Evolutionary conservation across 2,329 filamentous ascomycete species (phyloP).

Genomic region (Pyrenochaeta sp.): DNA sequence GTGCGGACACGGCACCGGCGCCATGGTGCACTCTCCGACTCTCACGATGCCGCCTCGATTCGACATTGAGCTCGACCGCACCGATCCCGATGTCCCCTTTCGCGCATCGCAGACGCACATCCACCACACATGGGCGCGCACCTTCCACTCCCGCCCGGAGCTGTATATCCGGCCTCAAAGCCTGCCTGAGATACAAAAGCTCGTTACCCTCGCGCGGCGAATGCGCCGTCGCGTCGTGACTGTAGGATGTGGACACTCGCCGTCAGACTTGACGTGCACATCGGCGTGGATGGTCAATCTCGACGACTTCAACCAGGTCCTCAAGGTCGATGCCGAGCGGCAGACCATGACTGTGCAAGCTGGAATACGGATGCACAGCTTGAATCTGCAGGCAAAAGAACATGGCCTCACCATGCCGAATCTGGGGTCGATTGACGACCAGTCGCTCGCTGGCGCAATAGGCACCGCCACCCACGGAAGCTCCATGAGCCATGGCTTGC

Average conservation of each 20-base stretch:
- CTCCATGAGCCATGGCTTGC: constrained; percentile 80
- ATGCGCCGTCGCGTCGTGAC: constrained; percentile 83
- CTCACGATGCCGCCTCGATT: constrained; percentile 51
- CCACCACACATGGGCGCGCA: constrained; percentile 94
- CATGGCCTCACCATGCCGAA: constrained; percentile 87
- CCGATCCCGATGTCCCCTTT: constrained; percentile 74
- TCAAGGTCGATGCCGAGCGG: constrained; percentile 71
- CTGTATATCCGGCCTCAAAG: constrained; percentile 87
- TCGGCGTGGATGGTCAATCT: constrained; percentile 95
- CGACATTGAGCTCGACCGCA: constrained; percentile 63
- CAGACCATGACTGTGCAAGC: constrained; percentile 79
- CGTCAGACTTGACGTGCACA: constrained; percentile 89
- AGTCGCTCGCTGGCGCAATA: constrained; percentile 91
- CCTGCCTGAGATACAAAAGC: constrained; percentile 81
- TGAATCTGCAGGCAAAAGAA: constrained; percentile 77
- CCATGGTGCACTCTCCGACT: constrained; percentile 33
- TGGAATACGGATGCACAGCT: constrained; percentile 81
- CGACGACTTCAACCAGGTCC: constrained; percentile 77
- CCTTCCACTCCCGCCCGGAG: constrained; percentile 87
- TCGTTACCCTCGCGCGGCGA: constrained; percentile 78
- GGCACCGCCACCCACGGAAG: constrained; percentile 94
- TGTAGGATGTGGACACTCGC: constrained; percentile 91
- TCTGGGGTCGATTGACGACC: constrained; percentile 91
- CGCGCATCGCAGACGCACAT: constrained; percentile 74
- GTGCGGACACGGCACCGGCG: constrained; percentile 9